Conservation (phyloP, 768 basidiomycete genomes). For the Rhodotorula taiwanensis region DNA sequence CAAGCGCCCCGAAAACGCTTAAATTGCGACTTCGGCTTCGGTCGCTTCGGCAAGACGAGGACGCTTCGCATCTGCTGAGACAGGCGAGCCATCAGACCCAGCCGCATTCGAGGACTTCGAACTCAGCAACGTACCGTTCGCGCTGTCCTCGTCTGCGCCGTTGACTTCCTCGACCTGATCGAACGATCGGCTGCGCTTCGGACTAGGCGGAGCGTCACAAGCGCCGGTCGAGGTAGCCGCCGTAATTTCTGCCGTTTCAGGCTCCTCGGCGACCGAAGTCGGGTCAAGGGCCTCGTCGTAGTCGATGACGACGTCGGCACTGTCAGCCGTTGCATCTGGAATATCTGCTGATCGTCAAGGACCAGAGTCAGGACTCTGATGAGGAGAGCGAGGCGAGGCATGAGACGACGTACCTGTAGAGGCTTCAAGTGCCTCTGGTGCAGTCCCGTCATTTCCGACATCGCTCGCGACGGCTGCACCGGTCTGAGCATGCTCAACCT, state of each 20-base stretch:
- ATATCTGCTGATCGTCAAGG: background rate
- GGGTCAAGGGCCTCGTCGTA: constrained; percentile 34
- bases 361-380: background rate
- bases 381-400: background rate
- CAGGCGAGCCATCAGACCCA: accelerated
- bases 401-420: background rate
- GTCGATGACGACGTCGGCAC: constrained; percentile 34
- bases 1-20: too few relatives aligned
- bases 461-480: constrained; percentile 1
- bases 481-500: background rate
- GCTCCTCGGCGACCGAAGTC: background rate
- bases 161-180: background rate
- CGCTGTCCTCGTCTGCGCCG: background rate
- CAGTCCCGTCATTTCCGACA: background rate
- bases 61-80: constrained; percentile 12
- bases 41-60: background rate
- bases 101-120: too few relatives aligned
- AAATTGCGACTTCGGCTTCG: too few relatives aligned
- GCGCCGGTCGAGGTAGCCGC: too few relatives aligned
- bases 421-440: background rate
- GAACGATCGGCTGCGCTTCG: constrained; percentile 17
- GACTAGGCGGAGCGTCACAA: background rate
- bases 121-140: background rate
- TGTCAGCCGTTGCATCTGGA: constrained; percentile 1
- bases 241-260: background rate